Conservation (phyloP, 176 grass and related monocot species). For the Poa annua region DNA sequence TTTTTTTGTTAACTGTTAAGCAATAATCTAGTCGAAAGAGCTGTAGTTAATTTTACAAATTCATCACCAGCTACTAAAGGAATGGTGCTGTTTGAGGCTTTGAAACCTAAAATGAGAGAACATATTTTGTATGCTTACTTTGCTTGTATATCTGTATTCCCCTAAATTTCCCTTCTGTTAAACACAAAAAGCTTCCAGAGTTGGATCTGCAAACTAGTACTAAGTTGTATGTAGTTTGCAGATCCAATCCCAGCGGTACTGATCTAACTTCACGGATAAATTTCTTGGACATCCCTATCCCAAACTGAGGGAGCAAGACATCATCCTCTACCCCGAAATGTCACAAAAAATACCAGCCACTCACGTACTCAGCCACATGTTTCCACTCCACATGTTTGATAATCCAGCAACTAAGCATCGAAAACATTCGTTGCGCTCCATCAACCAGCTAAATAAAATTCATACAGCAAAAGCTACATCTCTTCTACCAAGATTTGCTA, state of each 20-base stretch:
- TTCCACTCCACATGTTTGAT: not conserved
- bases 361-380: not conserved
- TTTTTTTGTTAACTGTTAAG: not conserved
- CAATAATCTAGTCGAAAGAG: constrained; percentile 9
- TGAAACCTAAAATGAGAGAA: constrained; percentile 3
- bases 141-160: not conserved
- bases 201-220: not conserved
- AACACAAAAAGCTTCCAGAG: not conserved
- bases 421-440: not conserved
- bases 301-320: not conserved
- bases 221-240: not conserved
- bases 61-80: not conserved
- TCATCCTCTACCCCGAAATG: not conserved
- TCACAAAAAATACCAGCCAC: constrained; percentile 16
- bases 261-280: not conserved
- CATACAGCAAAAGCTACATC: not conserved
- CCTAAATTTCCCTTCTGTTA: not conserved
- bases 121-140: not conserved
- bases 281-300: constrained; percentile 2
- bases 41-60: not conserved
- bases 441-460: not conserved
- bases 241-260: not conserved
- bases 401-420: not conserved
- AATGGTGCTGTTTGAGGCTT: not conserved
- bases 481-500: not conserved